Base-by-base conservation (phyloP, 2,329 filamentous ascomycete genomes). In the Fusarium acutatum region DNA sequence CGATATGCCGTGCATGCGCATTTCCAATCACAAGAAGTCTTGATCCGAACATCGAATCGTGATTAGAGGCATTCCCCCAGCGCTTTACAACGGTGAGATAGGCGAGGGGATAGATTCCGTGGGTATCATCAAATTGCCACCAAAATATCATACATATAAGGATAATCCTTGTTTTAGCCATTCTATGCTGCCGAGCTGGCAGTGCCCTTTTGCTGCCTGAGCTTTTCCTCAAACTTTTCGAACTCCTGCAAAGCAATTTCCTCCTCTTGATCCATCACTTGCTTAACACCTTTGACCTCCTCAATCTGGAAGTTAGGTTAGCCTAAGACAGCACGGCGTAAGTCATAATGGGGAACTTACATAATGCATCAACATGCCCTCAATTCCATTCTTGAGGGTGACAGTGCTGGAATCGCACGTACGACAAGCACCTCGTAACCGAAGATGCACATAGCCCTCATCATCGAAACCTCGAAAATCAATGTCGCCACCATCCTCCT, bases 301-400 rank as follows among this genome's bases (percentile, higher is more conserved):
- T 98, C 95, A 74, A 98, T 97, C 90, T 97, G 83, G 12, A 13
- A 56, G 24, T 11, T n/a, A 46, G 9, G 34, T 84, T 69, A 85
- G 80, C 66, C 60, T 17, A 47, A 52, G 32, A 59, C 14, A 37
- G 24, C 11, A 58, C 60, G 32, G n/a, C 28, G 14, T 20, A 43
- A 14, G 26, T 37, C 17, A 22, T 17, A 32, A 38, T 38, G 17
- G 8, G 28, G 35, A 28, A 90, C 92, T 89, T 83, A 95, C 93
- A 82, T 96, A 96, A 82, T 96, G 94, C 94, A 97, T 98, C 81
- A 98, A 83, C 96, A 99, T 98, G 75, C 94, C 94, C 87, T 99
- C 96, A 76, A 99, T 99, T 12, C 96, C 96, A 81, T 97, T 98
- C 87, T 97, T 97, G 75, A 99, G 84, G 35, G 96, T 99, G 40